phyloP scores from a whole-genome alignment of 2,329 filamentous ascomycete species.

The Epichloe brachyelytri region DNA sequence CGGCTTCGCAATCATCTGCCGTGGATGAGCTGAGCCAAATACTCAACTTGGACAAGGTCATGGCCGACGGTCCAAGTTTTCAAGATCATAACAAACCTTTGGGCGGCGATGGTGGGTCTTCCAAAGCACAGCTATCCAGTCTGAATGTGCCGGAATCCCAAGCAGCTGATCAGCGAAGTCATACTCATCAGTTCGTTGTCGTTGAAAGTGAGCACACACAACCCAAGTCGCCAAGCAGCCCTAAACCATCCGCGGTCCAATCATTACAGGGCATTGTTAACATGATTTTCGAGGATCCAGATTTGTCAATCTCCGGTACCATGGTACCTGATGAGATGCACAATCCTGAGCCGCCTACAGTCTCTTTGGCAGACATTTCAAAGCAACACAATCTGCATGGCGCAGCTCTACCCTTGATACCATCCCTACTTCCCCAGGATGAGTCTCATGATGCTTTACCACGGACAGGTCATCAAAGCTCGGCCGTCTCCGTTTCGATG shows the following conservation, averaged over 20 bases:
- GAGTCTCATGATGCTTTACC: conserved; percentile 7
- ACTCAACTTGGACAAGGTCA: conserved; percentile 7
- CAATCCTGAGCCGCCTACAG: conserved; percentile 17
- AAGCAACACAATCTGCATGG: conserved; percentile 15
- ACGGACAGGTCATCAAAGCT: conserved; percentile 9
- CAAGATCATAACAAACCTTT: background rate
- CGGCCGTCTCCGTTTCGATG: conserved; percentile 14
- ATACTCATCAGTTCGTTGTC: background rate
- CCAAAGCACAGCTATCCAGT: background rate
- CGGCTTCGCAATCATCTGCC: conserved; percentile 2
- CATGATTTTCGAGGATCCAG: conserved; percentile 9
- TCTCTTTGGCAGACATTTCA: conserved; percentile 27
- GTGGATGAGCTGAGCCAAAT: conserved; percentile 9
- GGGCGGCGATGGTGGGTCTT: background rate
- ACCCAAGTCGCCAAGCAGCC: conserved; percentile 1
- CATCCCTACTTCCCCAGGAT: conserved; percentile 10
- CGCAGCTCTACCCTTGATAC: conserved; percentile 10
- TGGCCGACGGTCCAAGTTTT: background rate
- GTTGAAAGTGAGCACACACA: conserved; percentile 1
- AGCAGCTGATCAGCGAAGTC: background rate
- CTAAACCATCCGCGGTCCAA: conserved; percentile 11
- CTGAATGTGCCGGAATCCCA: background rate
- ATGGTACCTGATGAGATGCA: conserved; percentile 11
- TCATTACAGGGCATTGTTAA: conserved; percentile 11
- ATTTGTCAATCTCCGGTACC: conserved; percentile 8